A percentile compares a stretch with the other conserved stretches of the same genome.
Conservation (phyloP, 371 early-diverging fungal species). For the Coemansia sp. region DNA sequence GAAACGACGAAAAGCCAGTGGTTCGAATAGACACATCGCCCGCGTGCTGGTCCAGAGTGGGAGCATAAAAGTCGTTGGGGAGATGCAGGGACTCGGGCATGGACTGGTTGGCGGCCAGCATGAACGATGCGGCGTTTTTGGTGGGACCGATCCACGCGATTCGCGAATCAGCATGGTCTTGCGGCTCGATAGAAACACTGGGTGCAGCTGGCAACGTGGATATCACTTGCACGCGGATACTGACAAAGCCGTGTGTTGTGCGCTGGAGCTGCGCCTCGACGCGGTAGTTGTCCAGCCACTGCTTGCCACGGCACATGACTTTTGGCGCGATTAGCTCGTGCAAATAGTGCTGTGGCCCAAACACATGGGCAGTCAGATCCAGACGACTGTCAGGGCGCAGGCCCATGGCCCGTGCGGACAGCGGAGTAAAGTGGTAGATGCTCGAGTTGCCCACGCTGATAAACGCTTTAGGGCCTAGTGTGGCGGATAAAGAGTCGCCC, state of each 20-base stretch:
- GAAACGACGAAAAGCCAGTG: slow-evolving; percentile 31
- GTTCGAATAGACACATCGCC: slow-evolving; percentile 12
- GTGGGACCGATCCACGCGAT: slow-evolving; percentile 40
- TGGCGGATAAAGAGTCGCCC: not conserved
- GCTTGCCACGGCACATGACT: slow-evolving; percentile 11
- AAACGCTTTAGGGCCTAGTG: slow-evolving; percentile 15
- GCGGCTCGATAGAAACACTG: slow-evolving; percentile 13
- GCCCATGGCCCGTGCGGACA: not conserved
- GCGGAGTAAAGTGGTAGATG: slow-evolving; percentile 36
- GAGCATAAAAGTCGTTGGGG: slow-evolving; percentile 22
- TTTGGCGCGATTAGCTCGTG: slow-evolving; percentile 14
- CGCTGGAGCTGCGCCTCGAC: slow-evolving; percentile 28
- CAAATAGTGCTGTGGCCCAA: slow-evolving; percentile 8
- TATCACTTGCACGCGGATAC: slow-evolving; percentile 13
- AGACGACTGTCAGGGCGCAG: slow-evolving; percentile 13
- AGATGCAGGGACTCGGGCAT: slow-evolving; percentile 3
- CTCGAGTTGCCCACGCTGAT: slow-evolving; percentile 22
- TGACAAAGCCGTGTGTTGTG: slow-evolving; percentile 34
- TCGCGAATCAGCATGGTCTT: slow-evolving; percentile 18
- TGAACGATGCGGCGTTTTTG: slow-evolving; percentile 1
- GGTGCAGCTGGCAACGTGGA: slow-evolving; percentile 30
- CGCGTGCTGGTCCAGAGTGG: not conserved
- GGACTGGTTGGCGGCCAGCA: slow-evolving; percentile 1
- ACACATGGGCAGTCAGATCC: slow-evolving; percentile 12
- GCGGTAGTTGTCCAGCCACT: slow-evolving; percentile 40